These are phyloP conservation scores for Tuber melanosporum DNA, from an alignment of 495 filamentous ascomycete genomes.

Conservation along the genomic window DNA sequence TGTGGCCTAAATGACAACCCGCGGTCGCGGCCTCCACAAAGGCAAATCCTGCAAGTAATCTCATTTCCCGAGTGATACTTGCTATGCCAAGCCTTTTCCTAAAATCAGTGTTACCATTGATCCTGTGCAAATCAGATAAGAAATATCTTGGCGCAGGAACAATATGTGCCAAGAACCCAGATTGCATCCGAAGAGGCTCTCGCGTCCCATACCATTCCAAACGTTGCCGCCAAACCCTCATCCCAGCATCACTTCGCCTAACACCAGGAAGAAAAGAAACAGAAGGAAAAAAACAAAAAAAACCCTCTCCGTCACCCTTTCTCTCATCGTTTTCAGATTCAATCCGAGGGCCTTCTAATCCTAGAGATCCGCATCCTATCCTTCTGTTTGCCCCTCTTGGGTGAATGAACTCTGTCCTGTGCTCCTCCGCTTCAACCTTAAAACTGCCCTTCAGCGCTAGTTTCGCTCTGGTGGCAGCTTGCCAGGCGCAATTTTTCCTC, in stretches of 20 bases:
- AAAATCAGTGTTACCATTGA: not conserved
- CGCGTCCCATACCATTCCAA: not conserved
- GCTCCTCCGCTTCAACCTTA: not conserved
- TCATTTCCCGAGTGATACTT: not conserved
- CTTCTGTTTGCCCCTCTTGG: not conserved
- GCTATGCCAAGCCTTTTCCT: not conserved
- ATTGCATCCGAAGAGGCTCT: not conserved
- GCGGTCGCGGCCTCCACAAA: not conserved
- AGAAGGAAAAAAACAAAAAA: too few relatives aligned
- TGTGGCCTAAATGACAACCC: not conserved
- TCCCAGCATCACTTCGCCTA: not conserved
- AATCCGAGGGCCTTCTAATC: not conserved
- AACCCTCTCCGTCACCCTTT: not conserved
- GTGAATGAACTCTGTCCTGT: not conserved
- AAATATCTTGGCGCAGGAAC: not conserved
- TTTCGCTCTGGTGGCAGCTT: not conserved
- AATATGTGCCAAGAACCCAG: not conserved
- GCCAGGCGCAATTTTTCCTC: not conserved
- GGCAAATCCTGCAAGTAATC: not conserved
- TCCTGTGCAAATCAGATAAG: not conserved
- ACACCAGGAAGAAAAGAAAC: not conserved
- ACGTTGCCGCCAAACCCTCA: not conserved
- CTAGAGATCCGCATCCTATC: not conserved
- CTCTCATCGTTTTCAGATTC: not conserved
- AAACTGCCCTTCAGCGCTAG: not conserved